Evolutionary conservation across 2,329 filamentous ascomycete species (phyloP).

Genomic region (Fusarium abutilonis): DNA sequence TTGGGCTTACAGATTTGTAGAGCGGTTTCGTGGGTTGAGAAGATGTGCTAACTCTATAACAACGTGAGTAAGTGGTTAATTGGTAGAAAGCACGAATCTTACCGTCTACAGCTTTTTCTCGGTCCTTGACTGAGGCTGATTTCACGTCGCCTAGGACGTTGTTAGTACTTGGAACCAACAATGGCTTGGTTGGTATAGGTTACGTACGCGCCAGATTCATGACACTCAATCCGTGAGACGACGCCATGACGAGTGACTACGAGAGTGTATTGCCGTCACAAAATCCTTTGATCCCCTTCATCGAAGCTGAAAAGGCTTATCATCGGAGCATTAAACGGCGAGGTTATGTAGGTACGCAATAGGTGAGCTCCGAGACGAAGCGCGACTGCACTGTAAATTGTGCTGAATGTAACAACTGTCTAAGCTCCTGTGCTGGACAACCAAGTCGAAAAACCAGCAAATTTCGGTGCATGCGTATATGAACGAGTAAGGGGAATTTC

Average conservation of each 20-base stretch:
- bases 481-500: not conserved
- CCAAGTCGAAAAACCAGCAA: not conserved
- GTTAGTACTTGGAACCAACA: constrained; percentile 20
- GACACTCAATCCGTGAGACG: constrained; percentile 49
- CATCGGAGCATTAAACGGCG: constrained; percentile 6
- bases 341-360: constrained; percentile 1
- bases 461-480: not conserved
- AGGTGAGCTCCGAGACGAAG: constrained; percentile 4
- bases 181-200: constrained; percentile 3
- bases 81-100: constrained; percentile 15
- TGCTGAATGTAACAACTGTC: constrained; percentile 3
- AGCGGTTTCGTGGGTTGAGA: constrained; percentile 52
- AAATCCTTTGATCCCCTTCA: constrained; percentile 6
- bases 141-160: constrained; percentile 48
- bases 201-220: constrained; percentile 50
- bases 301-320: constrained; percentile 1
- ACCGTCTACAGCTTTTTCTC: constrained; percentile 56
- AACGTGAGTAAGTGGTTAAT: constrained; percentile 13
- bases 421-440: constrained; percentile 16
- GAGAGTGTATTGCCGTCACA: constrained; percentile 1
- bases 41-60: constrained; percentile 51
- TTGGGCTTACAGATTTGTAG: constrained; percentile 50
- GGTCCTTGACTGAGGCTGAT: constrained; percentile 50
- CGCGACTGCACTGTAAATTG: constrained; percentile 10
- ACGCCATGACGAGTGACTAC: constrained; percentile 46